A percentile compares a stretch with the other conserved stretches of the same genome.
Evolutionary conservation across 2,329 filamentous ascomycete species (phyloP).

Genomic region (Daldinia sp.): DNA sequence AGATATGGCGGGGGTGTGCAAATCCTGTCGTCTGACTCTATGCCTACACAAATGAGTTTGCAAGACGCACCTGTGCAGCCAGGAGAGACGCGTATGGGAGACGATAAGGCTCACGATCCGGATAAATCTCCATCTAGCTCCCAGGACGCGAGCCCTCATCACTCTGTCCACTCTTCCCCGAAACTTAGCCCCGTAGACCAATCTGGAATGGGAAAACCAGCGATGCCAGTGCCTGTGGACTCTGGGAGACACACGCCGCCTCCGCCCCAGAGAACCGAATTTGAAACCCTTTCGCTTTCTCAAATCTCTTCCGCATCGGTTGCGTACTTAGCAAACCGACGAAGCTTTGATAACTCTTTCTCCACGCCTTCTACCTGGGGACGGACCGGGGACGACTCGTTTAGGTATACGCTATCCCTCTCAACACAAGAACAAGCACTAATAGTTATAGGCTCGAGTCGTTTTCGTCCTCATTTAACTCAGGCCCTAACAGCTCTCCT

Average conservation of each 20-base stretch:
- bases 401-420: constrained; percentile 51
- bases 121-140: constrained; percentile 34
- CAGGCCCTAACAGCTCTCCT: constrained; percentile 50
- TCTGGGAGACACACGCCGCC: constrained; percentile 35
- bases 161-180: constrained; percentile 39
- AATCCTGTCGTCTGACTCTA: constrained; percentile 58
- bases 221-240: constrained; percentile 27
- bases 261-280: constrained; percentile 40
- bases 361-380: constrained; percentile 56
- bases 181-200: constrained; percentile 14
- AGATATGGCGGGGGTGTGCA: constrained; percentile 62
- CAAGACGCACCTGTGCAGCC: constrained; percentile 29
- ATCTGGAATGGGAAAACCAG: constrained; percentile 6
- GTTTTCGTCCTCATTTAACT: constrained; percentile 54
- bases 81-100: constrained; percentile 29
- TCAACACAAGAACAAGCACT: constrained; percentile 1
- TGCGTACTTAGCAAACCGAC: constrained; percentile 64
- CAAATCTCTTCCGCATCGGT: constrained; percentile 55
- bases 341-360: constrained; percentile 62
- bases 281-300: constrained; percentile 43
- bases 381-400: constrained; percentile 53
- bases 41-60: constrained; percentile 34
- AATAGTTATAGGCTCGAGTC: constrained; percentile 51
- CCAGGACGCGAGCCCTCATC: constrained; percentile 34
- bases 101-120: constrained; percentile 26